Evolutionary conservation across 2,329 filamentous ascomycete genomes (phyloP).

Genomic region (Tolypocladium tropicale): DNA sequence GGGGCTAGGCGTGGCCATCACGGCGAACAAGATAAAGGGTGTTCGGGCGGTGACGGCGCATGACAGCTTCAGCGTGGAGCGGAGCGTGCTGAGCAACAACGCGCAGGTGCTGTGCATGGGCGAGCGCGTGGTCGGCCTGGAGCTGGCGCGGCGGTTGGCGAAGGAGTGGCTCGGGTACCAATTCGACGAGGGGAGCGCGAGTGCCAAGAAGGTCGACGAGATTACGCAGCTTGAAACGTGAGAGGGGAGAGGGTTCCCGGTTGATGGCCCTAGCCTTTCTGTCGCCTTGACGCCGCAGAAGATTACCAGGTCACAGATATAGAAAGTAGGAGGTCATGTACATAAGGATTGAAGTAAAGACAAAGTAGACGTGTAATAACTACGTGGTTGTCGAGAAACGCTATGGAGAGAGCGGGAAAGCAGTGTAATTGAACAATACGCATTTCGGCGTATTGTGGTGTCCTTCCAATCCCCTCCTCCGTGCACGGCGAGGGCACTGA

Average conservation of each 20-base stretch:
- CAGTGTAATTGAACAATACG: not conserved
- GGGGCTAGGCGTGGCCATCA: constrained; percentile 76
- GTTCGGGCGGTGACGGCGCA: constrained; percentile 83
- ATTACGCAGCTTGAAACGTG: constrained; percentile 27
- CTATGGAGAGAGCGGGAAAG: no score
- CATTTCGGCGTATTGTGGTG: not conserved
- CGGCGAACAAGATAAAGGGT: constrained; percentile 80
- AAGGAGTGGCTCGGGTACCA: constrained; percentile 78
- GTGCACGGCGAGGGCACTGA: no score
- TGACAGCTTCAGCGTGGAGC: constrained; percentile 75
- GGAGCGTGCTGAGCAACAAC: constrained; percentile 72
- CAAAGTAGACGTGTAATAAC: not conserved
- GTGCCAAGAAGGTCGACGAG: constrained; percentile 33
- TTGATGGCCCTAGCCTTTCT: no score
- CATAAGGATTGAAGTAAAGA: no score
- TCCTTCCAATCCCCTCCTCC: no score
- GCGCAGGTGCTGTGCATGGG: constrained; percentile 83
- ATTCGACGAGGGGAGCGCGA: constrained; percentile 53
- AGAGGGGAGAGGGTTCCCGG: not conserved
- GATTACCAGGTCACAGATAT: no score
- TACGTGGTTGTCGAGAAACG: not conserved
- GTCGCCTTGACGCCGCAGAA: no score
- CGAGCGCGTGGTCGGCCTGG: constrained; percentile 71
- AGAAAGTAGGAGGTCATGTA: no score
- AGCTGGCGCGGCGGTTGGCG: constrained; percentile 66